A percentile compares a stretch with the other conserved stretches of the same genome.
These are phyloP conservation scores for Coemansia sp. DNA, from an alignment of 192 early-diverging fungal species.

Conservation along the genomic window DNA sequence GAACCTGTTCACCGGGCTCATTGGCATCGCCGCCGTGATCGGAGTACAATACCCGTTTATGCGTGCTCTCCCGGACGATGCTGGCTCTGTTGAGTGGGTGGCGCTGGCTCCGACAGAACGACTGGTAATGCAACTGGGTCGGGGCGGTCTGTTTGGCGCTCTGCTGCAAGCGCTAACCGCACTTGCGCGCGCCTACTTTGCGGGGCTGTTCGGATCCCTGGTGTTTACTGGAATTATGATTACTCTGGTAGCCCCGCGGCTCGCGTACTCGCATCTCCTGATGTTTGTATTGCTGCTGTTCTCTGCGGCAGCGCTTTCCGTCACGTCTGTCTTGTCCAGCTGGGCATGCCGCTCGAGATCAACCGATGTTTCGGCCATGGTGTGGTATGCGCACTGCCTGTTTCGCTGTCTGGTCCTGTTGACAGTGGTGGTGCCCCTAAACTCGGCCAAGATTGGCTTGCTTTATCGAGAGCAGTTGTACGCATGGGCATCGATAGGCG, in stretches of 20 bases:
- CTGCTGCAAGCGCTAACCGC: conserved; percentile 17
- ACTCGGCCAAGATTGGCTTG: conserved; percentile 21
- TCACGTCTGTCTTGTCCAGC: conserved; percentile 19
- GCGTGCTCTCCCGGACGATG: conserved; percentile 19
- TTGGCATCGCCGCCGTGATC: conserved; percentile 20
- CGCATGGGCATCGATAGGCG: conserved; percentile 25
- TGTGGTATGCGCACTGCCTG: conserved; percentile 34
- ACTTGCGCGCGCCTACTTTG: conserved; percentile 14
- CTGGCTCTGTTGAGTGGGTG: background rate
- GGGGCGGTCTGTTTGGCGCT: conserved; percentile 31
- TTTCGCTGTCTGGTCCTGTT: conserved; percentile 33
- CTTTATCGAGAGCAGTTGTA: conserved; percentile 43
- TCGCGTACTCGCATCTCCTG: conserved; percentile 37
- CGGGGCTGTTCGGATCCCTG: conserved; percentile 24
- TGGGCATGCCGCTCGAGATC: conserved; percentile 31
- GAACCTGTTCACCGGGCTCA: conserved; percentile 23
- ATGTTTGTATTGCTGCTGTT: conserved; percentile 33
- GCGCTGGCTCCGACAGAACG: conserved; percentile 8
- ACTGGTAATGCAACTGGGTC: conserved; percentile 39
- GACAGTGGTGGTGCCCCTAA: conserved; percentile 33
- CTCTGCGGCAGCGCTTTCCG: conserved; percentile 17
- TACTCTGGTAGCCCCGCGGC: conserved; percentile 28
- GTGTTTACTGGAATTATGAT: conserved; percentile 28
- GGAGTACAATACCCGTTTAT: conserved; percentile 36
- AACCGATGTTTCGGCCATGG: conserved; percentile 16